Conservation (phyloP, 2,329 filamentous ascomycete species). For the Talaromyces sp. region DNA sequence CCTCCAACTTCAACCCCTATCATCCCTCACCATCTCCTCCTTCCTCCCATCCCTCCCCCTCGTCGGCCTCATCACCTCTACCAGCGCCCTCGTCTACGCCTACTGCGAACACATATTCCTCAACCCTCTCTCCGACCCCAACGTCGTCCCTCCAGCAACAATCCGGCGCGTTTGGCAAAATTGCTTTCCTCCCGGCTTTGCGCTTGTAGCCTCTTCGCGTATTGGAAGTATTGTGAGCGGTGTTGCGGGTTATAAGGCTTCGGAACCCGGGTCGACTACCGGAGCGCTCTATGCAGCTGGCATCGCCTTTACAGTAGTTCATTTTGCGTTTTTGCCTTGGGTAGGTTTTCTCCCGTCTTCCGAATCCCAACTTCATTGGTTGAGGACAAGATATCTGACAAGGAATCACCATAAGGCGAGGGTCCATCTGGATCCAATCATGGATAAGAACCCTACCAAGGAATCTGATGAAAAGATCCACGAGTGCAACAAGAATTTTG, state of each 20-base stretch:
- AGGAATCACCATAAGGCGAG: too few relatives aligned
- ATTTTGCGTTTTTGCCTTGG: conserved; percentile 8
- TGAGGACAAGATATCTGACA: too few relatives aligned
- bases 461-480: conserved; percentile 5
- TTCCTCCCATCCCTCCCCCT: conserved; percentile 4
- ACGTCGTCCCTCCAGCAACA: neutral
- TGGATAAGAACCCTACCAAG: neutral
- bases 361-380: too few relatives aligned
- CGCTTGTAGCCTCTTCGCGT: neutral
- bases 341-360: neutral
- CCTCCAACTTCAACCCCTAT: neutral
- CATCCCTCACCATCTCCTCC: conserved; percentile 2
- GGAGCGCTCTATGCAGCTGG: neutral
- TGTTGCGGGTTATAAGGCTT: conserved; percentile 4
- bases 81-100: conserved; percentile 1
- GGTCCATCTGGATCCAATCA: neutral
- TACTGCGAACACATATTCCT: conserved; percentile 7
- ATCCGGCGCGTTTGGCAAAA: neutral
- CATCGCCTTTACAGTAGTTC: conserved; percentile 2
- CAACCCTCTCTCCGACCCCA: neutral
- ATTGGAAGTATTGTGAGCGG: conserved; percentile 6
- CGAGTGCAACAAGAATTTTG: neutral
- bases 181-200: neutral
- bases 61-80: conserved; percentile 9
- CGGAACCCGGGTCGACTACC: neutral